Percentiles rank a stretch among this genome's conserved stretches.
phyloP scores from a whole-genome alignment of 2,329 filamentous ascomycete species.

The Atkinsonella texensis region DNA sequence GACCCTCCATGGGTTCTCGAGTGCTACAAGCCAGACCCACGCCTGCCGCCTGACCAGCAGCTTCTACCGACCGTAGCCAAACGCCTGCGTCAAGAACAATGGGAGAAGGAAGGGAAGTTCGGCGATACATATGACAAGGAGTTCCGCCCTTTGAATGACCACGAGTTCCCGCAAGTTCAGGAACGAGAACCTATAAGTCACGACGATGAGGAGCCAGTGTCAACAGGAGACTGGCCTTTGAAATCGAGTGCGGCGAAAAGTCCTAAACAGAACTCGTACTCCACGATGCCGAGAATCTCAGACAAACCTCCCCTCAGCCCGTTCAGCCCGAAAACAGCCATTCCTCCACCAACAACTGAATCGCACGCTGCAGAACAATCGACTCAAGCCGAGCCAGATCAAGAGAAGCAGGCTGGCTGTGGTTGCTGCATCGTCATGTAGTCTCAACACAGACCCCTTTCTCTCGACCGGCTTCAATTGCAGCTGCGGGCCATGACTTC shows the following conservation, averaged over 20 bases:
- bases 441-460: constrained; percentile 2
- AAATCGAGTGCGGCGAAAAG: constrained; percentile 34
- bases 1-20: constrained; percentile 92
- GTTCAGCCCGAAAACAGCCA: constrained; percentile 20
- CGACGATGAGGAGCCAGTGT: constrained; percentile 18
- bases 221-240: constrained; percentile 46
- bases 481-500: too few species aligned
- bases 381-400: constrained; percentile 11
- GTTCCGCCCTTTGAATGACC: constrained; percentile 70
- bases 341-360: constrained; percentile 14
- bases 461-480: not conserved
- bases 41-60: constrained; percentile 88
- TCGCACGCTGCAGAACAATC: constrained; percentile 5
- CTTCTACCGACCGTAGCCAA: constrained; percentile 89
- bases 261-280: constrained; percentile 40
- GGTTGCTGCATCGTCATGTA: constrained; percentile 42
- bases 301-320: constrained; percentile 27
- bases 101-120: constrained; percentile 83
- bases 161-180: constrained; percentile 36
- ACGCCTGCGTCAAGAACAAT: constrained; percentile 84
- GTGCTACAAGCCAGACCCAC: constrained; percentile 91
- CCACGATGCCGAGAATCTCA: constrained; percentile 49
- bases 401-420: constrained; percentile 29
- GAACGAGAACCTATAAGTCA: constrained; percentile 17
- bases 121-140: constrained; percentile 78